These are phyloP conservation scores for Patellaria atrata DNA, from an alignment of 495 filamentous ascomycete species.

Conservation along the genomic window DNA sequence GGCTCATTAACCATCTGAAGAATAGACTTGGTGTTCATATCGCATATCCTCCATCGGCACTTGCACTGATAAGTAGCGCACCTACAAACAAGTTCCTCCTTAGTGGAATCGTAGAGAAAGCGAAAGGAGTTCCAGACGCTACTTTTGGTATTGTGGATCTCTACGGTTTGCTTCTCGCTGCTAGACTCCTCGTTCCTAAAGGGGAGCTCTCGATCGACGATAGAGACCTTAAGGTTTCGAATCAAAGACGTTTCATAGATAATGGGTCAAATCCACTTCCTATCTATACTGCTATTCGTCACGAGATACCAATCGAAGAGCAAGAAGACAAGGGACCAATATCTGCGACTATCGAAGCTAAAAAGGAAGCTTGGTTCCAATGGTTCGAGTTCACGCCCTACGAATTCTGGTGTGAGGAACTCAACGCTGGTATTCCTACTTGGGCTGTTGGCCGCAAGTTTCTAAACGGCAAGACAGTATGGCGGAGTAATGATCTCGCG, in stretches of 20 bases:
- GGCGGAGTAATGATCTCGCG: constrained; percentile 41
- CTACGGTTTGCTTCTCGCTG: constrained; percentile 75
- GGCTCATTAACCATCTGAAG: constrained; percentile 72
- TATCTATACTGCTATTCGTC: constrained; percentile 87
- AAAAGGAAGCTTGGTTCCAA: constrained; percentile 80
- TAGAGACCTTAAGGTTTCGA: constrained; percentile 75
- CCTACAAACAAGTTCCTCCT: constrained; percentile 90
- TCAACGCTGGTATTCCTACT: constrained; percentile 77
- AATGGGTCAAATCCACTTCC: constrained; percentile 73
- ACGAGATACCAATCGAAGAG: constrained; percentile 66
- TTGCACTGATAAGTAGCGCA: constrained; percentile 58
- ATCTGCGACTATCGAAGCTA: constrained; percentile 41
- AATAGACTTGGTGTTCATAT: constrained; percentile 71
- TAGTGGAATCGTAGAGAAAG: constrained; percentile 74
- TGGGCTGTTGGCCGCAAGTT: constrained; percentile 86
- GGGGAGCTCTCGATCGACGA: constrained; percentile 64
- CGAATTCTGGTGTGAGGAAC: constrained; percentile 91
- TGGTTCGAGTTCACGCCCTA: constrained; percentile 97
- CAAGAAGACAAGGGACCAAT: constrained; percentile 24
- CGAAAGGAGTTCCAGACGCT: constrained; percentile 64
- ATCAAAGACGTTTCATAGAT: constrained; percentile 55
- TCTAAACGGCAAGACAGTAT: constrained; percentile 49
- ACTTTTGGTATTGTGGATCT: constrained; percentile 84
- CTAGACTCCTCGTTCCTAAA: constrained; percentile 69
- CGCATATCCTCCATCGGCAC: constrained; percentile 73